A percentile compares a stretch with the other conserved stretches of the same genome.
phyloP scores from a whole-genome alignment of 2,329 filamentous ascomycete species.

The Botrytis cinerea region DNA sequence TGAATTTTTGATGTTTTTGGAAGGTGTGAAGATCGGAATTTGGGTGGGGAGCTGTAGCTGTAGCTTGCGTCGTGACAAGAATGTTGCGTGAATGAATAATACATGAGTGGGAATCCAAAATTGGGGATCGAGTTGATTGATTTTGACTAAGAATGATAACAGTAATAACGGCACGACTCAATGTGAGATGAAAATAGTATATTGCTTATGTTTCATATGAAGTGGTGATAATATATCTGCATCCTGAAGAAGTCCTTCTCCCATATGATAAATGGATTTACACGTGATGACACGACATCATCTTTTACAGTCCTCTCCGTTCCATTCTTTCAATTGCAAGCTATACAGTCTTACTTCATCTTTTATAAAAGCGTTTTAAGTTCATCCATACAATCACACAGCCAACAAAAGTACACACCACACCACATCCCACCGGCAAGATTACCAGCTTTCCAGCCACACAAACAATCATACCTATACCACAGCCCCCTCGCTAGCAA shows the following conservation, averaged over 20 bases:
- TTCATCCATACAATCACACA: too few relatives aligned
- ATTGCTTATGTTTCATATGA: neutral
- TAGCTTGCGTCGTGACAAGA: neutral
- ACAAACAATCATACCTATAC: too few relatives aligned
- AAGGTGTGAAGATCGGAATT: neutral
- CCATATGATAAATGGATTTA: neutral
- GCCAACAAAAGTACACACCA: fast-evolving
- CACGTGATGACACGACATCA: neutral
- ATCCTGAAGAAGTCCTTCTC: neutral
- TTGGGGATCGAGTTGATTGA: neutral
- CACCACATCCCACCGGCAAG: too few relatives aligned
- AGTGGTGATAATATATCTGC: neutral
- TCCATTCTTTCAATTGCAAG: neutral
- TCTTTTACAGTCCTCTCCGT: neutral
- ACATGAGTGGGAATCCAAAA: neutral
- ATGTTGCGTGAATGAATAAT: neutral
- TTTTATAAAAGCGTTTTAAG: neutral
- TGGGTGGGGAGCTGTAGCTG: neutral
- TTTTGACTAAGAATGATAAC: neutral
- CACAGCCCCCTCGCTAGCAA: too few relatives aligned
- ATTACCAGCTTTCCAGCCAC: too few relatives aligned
- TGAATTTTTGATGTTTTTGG: neutral
- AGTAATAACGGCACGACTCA: fast-evolving
- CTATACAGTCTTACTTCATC: neutral
- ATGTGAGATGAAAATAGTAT: neutral